These are phyloP conservation scores for Entomophthora muscae DNA, from an alignment of 371 early-diverging fungal species.

Conservation along the genomic window DNA sequence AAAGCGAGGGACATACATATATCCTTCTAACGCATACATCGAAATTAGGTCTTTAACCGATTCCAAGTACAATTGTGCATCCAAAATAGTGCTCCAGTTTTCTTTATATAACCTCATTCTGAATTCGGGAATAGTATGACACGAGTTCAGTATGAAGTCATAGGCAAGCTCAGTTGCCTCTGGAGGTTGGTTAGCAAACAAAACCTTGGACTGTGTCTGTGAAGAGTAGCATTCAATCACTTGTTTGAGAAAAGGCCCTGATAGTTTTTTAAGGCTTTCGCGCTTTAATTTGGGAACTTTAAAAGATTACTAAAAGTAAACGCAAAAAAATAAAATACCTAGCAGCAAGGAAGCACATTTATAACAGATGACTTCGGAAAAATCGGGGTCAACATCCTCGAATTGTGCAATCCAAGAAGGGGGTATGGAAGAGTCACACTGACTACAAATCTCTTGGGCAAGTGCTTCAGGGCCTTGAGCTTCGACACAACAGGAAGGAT, in stretches of 20 bases:
- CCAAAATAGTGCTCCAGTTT: background rate
- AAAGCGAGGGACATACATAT: background rate
- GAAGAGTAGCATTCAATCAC: background rate
- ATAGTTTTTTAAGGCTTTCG: background rate
- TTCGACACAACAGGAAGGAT: background rate
- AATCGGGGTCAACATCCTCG: background rate
- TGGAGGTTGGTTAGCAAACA: background rate
- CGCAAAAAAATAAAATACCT: background rate
- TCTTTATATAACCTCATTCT: background rate
- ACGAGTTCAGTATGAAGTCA: background rate
- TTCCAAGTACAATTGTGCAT: background rate
- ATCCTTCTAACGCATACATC: background rate
- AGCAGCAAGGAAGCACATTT: background rate
- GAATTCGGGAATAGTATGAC: background rate
- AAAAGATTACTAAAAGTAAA: background rate
- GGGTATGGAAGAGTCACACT: background rate
- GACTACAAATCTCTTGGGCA: background rate
- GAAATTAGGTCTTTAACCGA: background rate
- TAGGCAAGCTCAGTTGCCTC: background rate
- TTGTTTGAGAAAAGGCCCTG: background rate
- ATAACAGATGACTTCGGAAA: background rate
- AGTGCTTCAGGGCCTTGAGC: too few species aligned
- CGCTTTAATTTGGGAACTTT: background rate
- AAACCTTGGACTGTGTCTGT: background rate
- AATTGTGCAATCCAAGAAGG: background rate